These are phyloP conservation scores for Mycena amicta DNA, from an alignment of 768 basidiomycete species.

Conservation along the genomic window DNA sequence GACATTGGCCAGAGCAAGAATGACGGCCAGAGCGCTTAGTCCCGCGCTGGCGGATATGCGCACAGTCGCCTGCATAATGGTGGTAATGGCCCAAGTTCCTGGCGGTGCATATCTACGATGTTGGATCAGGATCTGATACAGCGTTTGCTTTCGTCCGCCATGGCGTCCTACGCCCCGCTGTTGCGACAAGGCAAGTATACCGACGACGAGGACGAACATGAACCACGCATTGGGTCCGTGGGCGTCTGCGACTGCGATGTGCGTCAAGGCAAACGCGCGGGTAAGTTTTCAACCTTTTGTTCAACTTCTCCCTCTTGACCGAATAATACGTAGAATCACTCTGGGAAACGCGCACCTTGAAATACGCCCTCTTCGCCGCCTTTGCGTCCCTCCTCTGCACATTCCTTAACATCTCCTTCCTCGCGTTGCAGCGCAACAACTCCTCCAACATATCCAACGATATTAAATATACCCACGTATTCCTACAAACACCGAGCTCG, in stretches of 20 bases:
- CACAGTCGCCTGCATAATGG: no score
- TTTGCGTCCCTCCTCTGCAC: conserved; percentile 3
- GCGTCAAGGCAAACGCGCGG: no score
- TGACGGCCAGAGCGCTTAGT: no score
- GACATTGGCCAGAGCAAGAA: no score
- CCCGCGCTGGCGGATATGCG: no score
- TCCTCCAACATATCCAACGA: conserved; percentile 2
- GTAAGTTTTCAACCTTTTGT: no score
- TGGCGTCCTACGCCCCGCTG: conserved; percentile 1
- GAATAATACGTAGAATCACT: no score
- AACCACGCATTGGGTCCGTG: background rate
- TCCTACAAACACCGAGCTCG: background rate
- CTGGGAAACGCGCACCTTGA: background rate
- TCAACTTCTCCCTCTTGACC: no score
- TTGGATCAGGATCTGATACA: background rate
- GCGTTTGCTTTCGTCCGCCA: background rate
- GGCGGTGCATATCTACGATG: no score
- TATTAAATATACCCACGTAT: background rate
- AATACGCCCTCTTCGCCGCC: background rate
- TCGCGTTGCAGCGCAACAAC: background rate
- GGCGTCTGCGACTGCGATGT: conserved; percentile 7
- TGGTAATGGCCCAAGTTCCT: no score
- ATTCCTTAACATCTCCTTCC: conserved; percentile 7
- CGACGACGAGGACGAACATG: conserved; percentile 1
- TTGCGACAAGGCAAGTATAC: background rate